These are phyloP conservation scores for Spergularia bocconei DNA, from an alignment of 148 eudicot species.

Conservation along the genomic window DNA sequence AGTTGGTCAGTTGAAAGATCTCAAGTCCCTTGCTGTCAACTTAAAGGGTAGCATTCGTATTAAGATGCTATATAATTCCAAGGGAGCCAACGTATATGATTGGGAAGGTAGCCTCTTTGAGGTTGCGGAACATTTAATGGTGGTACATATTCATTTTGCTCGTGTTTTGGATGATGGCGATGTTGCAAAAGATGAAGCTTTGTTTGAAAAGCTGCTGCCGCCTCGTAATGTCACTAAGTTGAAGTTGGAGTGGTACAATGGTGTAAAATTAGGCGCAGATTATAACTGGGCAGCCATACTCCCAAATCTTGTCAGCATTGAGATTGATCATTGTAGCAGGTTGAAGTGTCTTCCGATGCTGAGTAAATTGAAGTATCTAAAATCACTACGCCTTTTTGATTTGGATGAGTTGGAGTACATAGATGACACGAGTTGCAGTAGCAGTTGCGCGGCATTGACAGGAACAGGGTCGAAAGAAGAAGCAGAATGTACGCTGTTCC, in stretches of 20 bases:
- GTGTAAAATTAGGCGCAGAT: neutral
- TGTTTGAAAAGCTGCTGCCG: neutral
- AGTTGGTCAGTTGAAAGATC: no score
- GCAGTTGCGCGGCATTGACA: no score
- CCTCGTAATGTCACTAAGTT: neutral
- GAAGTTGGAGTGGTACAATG: neutral
- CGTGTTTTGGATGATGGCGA: neutral
- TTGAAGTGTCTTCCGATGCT: no score
- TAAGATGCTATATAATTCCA: neutral
- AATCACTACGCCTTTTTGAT: neutral
- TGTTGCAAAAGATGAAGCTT: neutral
- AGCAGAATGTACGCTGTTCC: no score
- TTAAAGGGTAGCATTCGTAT: neutral
- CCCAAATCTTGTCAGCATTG: no score
- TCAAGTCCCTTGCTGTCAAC: neutral
- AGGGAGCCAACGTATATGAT: no score
- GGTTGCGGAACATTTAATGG: no score
- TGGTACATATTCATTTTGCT: neutral
- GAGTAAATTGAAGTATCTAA: neutral
- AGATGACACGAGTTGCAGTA: neutral
- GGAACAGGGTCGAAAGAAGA: no score
- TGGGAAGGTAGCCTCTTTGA: no score
- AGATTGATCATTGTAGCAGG: no score
- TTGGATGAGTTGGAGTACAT: slow-evolving; percentile 10
- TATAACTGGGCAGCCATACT: no score